A percentile compares a stretch with the other conserved stretches of the same genome.
Conservation (phyloP, 2,329 filamentous ascomycete species). For the Colletotrichum musae region DNA sequence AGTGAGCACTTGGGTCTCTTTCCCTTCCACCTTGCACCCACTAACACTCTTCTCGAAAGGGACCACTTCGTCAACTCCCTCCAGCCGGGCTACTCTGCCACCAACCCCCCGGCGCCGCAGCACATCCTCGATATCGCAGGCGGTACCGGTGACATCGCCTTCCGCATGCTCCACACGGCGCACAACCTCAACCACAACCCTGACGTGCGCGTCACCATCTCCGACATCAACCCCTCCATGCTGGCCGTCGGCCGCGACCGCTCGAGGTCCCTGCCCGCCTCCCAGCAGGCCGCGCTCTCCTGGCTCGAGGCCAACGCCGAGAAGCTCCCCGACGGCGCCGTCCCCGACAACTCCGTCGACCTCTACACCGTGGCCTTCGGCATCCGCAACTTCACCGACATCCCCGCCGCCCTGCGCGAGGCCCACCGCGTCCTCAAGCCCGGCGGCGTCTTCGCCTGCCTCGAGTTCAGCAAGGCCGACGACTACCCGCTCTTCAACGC, state of each 20-base stretch:
- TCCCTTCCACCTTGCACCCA: constrained; percentile 6
- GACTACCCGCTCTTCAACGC: constrained; percentile 83
- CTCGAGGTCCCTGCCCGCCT: constrained; percentile 69
- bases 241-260: constrained; percentile 88
- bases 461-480: constrained; percentile 92
- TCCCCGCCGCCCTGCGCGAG: constrained; percentile 84
- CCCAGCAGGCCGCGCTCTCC: constrained; percentile 70
- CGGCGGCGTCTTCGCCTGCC: constrained; percentile 94
- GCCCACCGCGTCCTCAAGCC: constrained; percentile 92
- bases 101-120: constrained; percentile 64
- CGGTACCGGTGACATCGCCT: constrained; percentile 97
- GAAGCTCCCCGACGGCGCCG: constrained; percentile 68
- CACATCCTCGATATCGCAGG: constrained; percentile 96
- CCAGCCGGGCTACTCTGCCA: constrained; percentile 79
- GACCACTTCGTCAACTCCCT: constrained; percentile 95
- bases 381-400: constrained; percentile 97
- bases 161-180: constrained; percentile 92
- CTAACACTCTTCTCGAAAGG: constrained; percentile 51
- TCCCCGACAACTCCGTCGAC: constrained; percentile 83
- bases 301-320: constrained; percentile 96
- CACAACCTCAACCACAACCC: constrained; percentile 79
- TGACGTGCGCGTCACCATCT: constrained; percentile 87
- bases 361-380: constrained; percentile 98
- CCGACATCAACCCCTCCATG: constrained; percentile 98
- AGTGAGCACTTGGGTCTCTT: constrained; percentile 59